Evolutionary conservation across 352 stramenopile species (phyloP).

Genomic region (Blastocystis sp.): DNA sequence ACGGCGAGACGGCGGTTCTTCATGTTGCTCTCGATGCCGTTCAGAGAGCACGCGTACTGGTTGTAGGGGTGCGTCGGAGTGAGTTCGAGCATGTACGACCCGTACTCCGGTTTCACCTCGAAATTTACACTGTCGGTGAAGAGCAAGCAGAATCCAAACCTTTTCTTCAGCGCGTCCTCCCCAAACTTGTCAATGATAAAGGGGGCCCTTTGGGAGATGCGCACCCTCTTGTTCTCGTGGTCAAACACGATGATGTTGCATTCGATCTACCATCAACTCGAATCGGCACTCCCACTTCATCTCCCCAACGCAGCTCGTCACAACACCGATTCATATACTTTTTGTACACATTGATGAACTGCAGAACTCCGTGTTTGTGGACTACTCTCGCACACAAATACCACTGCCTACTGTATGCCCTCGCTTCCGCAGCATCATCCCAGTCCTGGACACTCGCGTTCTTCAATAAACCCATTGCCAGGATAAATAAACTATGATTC

Average conservation of each 20-base stretch:
- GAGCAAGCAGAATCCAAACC: slow-evolving; percentile 35
- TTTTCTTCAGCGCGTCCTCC: slow-evolving; percentile 34
- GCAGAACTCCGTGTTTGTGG: slow-evolving; percentile 71
- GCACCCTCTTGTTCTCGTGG: slow-evolving; percentile 74
- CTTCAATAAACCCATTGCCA: slow-evolving; percentile 56
- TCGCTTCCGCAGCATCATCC: slow-evolving; percentile 30
- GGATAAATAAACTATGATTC: slow-evolving; percentile 13
- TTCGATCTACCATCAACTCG: slow-evolving; percentile 58
- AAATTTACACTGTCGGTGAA: slow-evolving; percentile 68
- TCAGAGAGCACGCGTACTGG: slow-evolving; percentile 87
- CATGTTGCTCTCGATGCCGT: slow-evolving; percentile 96
- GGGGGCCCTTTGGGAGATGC: slow-evolving; percentile 77
- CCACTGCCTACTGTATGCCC: slow-evolving; percentile 20
- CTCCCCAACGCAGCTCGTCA: slow-evolving; percentile 86
- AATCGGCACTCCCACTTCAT: slow-evolving; percentile 82
- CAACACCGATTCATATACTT: slow-evolving; percentile 71
- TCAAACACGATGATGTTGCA: slow-evolving; percentile 71
- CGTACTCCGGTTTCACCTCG: slow-evolving; percentile 89
- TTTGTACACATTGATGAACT: slow-evolving; percentile 73
- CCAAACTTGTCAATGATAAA: slow-evolving; percentile 61
- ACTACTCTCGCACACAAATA: slow-evolving; percentile 18
- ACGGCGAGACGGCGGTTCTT: slow-evolving; percentile 88
- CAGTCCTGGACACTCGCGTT: slow-evolving; percentile 52
- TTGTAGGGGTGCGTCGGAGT: slow-evolving; percentile 88
- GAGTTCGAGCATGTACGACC: slow-evolving; percentile 98